phyloP scores from a whole-genome alignment of 73 alveolate species.

The Symbiodinium pilosum region DNA sequence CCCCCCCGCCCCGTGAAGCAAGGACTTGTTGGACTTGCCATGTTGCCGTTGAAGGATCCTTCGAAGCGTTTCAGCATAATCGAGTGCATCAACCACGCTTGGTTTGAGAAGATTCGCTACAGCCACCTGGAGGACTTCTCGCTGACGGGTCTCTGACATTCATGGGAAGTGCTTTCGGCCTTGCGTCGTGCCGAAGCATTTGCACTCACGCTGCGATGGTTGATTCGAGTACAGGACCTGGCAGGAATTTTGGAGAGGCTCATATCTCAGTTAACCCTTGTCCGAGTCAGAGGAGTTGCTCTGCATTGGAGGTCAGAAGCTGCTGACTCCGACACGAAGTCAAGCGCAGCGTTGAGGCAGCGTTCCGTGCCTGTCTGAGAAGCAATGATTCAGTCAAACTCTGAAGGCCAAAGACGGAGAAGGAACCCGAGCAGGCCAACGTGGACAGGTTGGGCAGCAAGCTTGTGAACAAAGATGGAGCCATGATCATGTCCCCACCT shows the following conservation, averaged over 20 bases:
- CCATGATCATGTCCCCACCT: too few species aligned
- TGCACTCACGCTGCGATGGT: neutral
- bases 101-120: conserved; percentile 70
- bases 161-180: neutral
- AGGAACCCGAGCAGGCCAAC: neutral
- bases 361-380: too few species aligned
- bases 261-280: too few species aligned
- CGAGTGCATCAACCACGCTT: conserved; percentile 75
- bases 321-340: neutral
- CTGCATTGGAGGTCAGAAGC: neutral
- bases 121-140: conserved; percentile 63
- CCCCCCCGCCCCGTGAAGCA: neutral
- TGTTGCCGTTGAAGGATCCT: conserved; percentile 37
- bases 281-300: too few species aligned
- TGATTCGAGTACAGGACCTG: neutral
- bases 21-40: neutral
- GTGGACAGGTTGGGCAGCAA: neutral
- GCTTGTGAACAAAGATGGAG: too few species aligned
- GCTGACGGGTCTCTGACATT: neutral
- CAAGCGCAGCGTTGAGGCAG: neutral
- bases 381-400: neutral
- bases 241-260: neutral
- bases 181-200: neutral
- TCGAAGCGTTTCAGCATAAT: conserved; percentile 87
- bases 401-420: neutral